Base-by-base conservation (phyloP, 306 rosid species). In the Trifolium subterraneum region DNA sequence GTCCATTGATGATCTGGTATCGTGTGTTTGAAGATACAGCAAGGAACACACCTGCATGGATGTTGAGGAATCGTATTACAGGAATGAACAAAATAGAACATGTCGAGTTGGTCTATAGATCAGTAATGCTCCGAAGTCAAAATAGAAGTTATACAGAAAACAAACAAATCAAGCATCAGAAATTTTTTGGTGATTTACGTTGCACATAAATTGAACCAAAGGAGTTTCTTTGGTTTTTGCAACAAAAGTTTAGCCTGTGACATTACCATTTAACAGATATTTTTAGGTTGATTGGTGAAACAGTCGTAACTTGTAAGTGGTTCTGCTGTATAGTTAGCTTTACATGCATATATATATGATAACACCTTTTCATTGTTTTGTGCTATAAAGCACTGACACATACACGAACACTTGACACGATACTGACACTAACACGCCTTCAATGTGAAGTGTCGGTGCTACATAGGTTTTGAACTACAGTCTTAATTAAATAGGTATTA, bases 11-110 rank as follows among this genome's bases (percentile, higher is more conserved):
- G 16, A 93, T 82, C 60, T 93, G 98, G 82, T 93, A 93, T 9
- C 98, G 85, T 1, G 96, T 88, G 83, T 93, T 93, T 10, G 97
- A 93, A 72, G 98, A 93, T 27, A 93, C 81, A 2, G 87, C 96
- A 18, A 93, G 94, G 73, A 93, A 93, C 42, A 91, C 96, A 39
- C 97, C 98, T 93, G 87, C 71, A 62, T 45, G 41, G 29, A 58
- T 38, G 25, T 72, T 76, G 48, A 65, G 10, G 23, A 61, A 39
- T 60, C 31, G 41, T 6, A 31, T 54, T 44, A 63, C 58, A 68
- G 7, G 10, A 41, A 12, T 55, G 39, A 16, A 55, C 5, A 25
- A 7, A 54, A 72, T 63, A 42, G 64, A 80, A 44, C 0, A 54
- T 14, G 51, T 33, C 10, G 18, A 54, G 62, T 33, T n/a, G 11